Evolutionary conservation across 352 stramenopile species (phyloP).

Genomic region (Phytophthora niederhauseri): DNA sequence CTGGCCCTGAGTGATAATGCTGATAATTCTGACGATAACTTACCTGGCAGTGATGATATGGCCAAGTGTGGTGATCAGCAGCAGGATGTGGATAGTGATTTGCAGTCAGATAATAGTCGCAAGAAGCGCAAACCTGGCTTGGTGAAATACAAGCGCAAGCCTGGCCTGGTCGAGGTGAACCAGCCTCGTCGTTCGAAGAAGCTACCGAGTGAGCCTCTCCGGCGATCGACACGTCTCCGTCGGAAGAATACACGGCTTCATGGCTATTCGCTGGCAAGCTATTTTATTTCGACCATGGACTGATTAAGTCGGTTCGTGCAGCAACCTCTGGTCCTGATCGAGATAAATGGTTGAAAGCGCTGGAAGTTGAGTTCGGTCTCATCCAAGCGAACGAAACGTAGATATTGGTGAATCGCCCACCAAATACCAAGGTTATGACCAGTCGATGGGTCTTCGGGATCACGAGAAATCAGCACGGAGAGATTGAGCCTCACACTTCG

Average conservation of each 20-base stretch:
- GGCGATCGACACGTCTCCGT: neutral
- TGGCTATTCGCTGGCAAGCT: neutral
- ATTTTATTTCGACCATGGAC: neutral
- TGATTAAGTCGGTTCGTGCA: neutral
- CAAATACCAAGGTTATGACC: neutral
- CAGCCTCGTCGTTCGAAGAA: neutral
- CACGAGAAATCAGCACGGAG: neutral
- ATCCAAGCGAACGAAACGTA: neutral
- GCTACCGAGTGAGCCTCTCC: neutral
- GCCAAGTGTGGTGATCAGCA: neutral
- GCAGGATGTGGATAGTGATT: neutral
- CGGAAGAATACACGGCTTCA: neutral
- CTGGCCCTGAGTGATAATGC: neutral
- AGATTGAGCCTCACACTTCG: neutral
- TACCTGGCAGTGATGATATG: neutral
- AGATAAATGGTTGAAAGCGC: neutral
- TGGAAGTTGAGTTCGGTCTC: neutral
- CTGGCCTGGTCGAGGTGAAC: neutral
- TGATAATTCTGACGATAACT: neutral
- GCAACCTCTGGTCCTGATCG: neutral
- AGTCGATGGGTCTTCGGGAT: neutral
- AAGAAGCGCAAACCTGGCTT: neutral
- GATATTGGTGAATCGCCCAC: neutral
- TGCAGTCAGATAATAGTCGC: neutral
- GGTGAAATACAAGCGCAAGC: neutral